Evolutionary conservation across 1,284 basidiomycete genomes (phyloP).

Genomic region (Ceratobasidium sp.): DNA sequence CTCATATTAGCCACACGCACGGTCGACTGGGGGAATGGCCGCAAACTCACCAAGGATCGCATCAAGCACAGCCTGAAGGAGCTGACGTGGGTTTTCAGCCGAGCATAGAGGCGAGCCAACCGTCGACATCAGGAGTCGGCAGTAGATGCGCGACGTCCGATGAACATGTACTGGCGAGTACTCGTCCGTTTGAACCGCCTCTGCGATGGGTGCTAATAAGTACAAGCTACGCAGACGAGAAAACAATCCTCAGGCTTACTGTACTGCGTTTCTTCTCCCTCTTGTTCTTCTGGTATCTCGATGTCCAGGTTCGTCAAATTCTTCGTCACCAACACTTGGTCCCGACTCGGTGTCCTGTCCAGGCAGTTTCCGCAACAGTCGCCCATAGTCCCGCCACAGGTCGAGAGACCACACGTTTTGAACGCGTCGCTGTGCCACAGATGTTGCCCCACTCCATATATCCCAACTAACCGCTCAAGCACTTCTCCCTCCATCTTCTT

Average conservation of each 20-base stretch:
- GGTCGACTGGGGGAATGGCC: background rate
- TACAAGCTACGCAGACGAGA: background rate
- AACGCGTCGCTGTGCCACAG: conserved; percentile 19
- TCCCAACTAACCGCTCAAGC: background rate
- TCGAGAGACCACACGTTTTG: background rate
- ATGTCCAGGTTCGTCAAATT: background rate
- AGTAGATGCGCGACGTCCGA: background rate
- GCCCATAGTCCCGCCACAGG: background rate
- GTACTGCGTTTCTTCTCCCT: background rate
- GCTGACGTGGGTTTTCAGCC: background rate
- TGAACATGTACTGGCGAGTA: background rate
- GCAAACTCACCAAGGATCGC: conserved; percentile 7
- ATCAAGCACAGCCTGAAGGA: background rate
- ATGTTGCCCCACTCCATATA: conserved; percentile 15
- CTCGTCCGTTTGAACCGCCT: background rate
- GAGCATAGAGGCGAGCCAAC: conserved; percentile 13
- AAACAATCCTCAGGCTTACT: background rate
- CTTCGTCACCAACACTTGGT: background rate
- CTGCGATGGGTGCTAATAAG: background rate
- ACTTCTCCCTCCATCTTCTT: conserved; percentile 26
- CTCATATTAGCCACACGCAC: background rate
- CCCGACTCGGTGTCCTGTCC: background rate
- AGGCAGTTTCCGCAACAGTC: background rate
- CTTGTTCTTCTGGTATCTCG: background rate
- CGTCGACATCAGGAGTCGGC: background rate